Percentiles rank a stretch among this genome's conserved stretches.
Conservation (phyloP, 257 asterid genomes). For the Solanum ossicruentum region DNA sequence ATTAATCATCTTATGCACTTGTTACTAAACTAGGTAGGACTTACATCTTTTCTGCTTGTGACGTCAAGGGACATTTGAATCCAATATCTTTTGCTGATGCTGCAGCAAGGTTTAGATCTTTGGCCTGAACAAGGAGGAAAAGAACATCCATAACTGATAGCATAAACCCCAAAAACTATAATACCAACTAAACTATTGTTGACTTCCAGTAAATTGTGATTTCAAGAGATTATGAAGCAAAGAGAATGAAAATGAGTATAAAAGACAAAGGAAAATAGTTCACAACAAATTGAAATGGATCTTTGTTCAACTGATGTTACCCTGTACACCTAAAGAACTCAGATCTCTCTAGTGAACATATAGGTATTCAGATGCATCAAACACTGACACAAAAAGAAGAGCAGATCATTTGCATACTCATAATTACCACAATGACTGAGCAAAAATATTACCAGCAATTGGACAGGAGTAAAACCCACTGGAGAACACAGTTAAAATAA, state of each 20-base stretch:
- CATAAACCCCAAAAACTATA: background rate
- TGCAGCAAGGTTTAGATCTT: slow-evolving; percentile 72
- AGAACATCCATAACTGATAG: background rate
- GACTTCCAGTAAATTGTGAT: background rate
- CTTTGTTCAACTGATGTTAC: background rate
- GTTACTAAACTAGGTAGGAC: slow-evolving; percentile 2
- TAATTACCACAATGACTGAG: background rate
- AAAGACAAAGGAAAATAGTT: background rate
- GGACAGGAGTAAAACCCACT: background rate
- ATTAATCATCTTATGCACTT: background rate
- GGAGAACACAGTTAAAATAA: background rate
- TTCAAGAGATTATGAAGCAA: background rate
- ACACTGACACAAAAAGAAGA: background rate
- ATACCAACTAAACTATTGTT: background rate
- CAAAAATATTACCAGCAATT: background rate
- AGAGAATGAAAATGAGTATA: background rate
- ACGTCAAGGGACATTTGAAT: slow-evolving; percentile 41
- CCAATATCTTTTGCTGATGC: slow-evolving; percentile 58
- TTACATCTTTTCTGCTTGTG: slow-evolving; percentile 61
- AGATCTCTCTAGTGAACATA: background rate
- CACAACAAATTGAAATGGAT: background rate
- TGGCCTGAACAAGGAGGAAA: slow-evolving; percentile 41
- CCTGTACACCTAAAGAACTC: background rate
- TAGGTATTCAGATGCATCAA: background rate
- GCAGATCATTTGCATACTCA: background rate